Evolutionary conservation across 768 basidiomycete species (phyloP).

Genomic region (Boletus sp.): DNA sequence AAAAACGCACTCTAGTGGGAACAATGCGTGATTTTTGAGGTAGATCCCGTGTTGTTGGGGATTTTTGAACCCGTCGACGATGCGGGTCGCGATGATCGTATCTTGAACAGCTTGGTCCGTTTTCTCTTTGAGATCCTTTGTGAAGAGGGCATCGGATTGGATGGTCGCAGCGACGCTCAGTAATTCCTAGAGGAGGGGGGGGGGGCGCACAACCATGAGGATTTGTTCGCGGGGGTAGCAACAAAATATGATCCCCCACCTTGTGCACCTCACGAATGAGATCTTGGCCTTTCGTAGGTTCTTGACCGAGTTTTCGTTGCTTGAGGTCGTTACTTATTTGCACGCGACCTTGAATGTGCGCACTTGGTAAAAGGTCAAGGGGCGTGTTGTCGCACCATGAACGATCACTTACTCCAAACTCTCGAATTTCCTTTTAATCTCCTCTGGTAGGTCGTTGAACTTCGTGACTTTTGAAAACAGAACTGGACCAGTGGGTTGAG

Average conservation of each 20-base stretch:
- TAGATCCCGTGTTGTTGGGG: slow-evolving; percentile 68
- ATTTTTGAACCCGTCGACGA: slow-evolving; percentile 75
- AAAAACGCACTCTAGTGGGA: slow-evolving; percentile 69
- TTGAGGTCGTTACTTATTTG: slow-evolving; percentile 80
- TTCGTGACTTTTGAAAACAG: slow-evolving; percentile 55
- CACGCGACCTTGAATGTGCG: slow-evolving; percentile 71
- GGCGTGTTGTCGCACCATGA: background rate
- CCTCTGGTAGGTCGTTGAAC: slow-evolving; percentile 80
- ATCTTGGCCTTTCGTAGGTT: slow-evolving; percentile 70
- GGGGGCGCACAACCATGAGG: background rate
- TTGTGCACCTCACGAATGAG: slow-evolving; percentile 65
- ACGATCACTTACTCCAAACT: slow-evolving; percentile 58
- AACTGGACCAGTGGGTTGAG: slow-evolving; percentile 27
- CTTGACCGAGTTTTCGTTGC: slow-evolving; percentile 70
- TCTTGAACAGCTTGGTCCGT: slow-evolving; percentile 79
- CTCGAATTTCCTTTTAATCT: slow-evolving; percentile 61
- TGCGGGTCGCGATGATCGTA: slow-evolving; percentile 70
- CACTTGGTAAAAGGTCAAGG: slow-evolving; percentile 36
- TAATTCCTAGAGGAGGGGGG: slow-evolving; percentile 54
- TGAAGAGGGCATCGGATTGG: slow-evolving; percentile 61
- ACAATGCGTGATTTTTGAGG: slow-evolving; percentile 75
- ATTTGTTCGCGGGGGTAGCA: background rate
- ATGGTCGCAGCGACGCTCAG: slow-evolving; percentile 58
- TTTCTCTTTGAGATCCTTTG: slow-evolving; percentile 69
- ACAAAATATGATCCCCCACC: slow-evolving; percentile 35